phyloP scores from a whole-genome alignment of 441 rosid species.

The Mallotus repandus region DNA sequence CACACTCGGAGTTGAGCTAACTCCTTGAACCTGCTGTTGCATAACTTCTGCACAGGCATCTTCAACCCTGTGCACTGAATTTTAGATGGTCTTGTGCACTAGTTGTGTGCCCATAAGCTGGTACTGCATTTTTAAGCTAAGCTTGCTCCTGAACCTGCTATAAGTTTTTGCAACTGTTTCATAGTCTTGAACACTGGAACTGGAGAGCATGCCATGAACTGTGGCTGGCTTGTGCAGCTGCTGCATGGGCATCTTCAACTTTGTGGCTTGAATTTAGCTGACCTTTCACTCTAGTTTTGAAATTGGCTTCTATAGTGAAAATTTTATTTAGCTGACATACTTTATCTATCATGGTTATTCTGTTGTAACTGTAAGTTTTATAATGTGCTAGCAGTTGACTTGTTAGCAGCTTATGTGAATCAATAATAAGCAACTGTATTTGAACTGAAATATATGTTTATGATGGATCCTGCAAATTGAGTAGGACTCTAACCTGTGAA shows the following conservation, averaged over 20 bases:
- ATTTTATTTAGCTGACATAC: background rate
- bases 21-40: background rate
- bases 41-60: background rate
- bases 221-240: background rate
- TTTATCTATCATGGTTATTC: background rate
- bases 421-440: background rate
- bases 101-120: background rate
- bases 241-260: background rate
- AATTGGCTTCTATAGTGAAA: background rate
- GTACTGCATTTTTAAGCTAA: too few relatives aligned
- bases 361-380: background rate
- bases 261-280: background rate
- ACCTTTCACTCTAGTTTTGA: background rate
- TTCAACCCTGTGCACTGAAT: background rate
- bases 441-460: conserved; percentile 2
- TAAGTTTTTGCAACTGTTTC: too few relatives aligned
- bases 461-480: conserved; percentile 6
- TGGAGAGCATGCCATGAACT: background rate
- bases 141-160: too few relatives aligned
- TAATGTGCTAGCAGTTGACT: background rate
- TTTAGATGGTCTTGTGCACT: background rate
- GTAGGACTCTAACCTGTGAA: conserved; percentile 28
- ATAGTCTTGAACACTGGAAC: background rate
- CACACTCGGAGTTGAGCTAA: background rate
- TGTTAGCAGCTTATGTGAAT: background rate